phyloP scores from a whole-genome alignment of 108 stramenopile species.

The Nannochloropsis salina region DNA sequence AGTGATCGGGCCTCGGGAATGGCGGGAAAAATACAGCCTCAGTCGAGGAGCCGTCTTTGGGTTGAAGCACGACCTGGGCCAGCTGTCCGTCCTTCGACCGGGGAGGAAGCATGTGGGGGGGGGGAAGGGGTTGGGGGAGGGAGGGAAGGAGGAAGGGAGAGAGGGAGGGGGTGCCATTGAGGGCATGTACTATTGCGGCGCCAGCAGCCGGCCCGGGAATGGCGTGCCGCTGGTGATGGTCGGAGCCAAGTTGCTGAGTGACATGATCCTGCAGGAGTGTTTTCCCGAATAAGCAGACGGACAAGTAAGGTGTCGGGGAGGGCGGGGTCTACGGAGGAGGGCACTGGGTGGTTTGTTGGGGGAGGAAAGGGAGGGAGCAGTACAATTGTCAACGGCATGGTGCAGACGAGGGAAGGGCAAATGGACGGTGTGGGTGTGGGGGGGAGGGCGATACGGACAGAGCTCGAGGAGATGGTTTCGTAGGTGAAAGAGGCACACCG shows the following conservation, averaged over 20 bases:
- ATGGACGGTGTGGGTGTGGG: too few species aligned
- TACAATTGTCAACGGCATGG: too few species aligned
- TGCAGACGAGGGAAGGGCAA: too few species aligned
- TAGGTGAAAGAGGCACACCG: too few species aligned
- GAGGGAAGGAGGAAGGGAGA: neutral
- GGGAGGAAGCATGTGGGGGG: neutral
- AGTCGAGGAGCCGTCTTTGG: slow-evolving; percentile 49
- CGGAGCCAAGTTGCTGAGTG: slow-evolving; percentile 59
- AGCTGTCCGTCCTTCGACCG: slow-evolving; percentile 43
- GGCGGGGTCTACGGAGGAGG: too few species aligned
- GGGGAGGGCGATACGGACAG: too few species aligned
- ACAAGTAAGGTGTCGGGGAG: too few species aligned
- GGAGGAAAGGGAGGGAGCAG: too few species aligned
- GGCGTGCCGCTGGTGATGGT: slow-evolving; percentile 81
- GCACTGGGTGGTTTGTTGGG: too few species aligned
- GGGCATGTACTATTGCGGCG: slow-evolving; percentile 73
- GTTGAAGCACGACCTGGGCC: slow-evolving; percentile 43
- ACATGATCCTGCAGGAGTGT: neutral
- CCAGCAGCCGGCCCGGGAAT: slow-evolving; percentile 78
- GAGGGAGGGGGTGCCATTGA: slow-evolving; percentile 23
- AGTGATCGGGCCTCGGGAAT: slow-evolving; percentile 41
- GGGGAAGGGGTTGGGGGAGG: too few species aligned
- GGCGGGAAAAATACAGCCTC: slow-evolving; percentile 48
- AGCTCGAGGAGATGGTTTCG: too few species aligned
- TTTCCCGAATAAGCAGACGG: too few species aligned